Evolutionary conservation across 1,284 basidiomycete species (phyloP).

Genomic region (Cryptococcus sp.): DNA sequence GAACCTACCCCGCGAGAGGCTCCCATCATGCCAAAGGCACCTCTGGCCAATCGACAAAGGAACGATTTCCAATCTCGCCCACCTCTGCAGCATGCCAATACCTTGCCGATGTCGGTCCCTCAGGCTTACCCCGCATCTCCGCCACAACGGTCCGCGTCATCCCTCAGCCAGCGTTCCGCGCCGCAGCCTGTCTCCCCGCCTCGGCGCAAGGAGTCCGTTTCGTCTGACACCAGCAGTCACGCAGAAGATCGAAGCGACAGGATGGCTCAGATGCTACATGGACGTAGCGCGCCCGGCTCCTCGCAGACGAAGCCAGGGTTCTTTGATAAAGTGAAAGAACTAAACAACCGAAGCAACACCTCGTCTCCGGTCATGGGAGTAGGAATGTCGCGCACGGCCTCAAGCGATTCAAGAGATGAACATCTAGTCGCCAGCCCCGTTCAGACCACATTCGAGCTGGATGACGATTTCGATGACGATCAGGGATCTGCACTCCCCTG

Average conservation of each 20-base stretch:
- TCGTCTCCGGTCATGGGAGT: conserved; percentile 15
- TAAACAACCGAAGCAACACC: conserved; percentile 27
- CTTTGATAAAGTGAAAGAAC: conserved; percentile 59
- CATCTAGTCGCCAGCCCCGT: conserved; percentile 23
- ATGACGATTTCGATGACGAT: conserved; percentile 31
- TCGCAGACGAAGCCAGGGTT: conserved; percentile 39
- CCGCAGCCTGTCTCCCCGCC: conserved; percentile 4
- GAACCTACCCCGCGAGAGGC: conserved; percentile 10
- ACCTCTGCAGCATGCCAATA: background rate
- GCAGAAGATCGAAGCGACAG: conserved; percentile 14
- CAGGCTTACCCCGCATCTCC: conserved; percentile 12
- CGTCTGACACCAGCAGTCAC: conserved; percentile 15
- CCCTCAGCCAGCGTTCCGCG: conserved; percentile 19
- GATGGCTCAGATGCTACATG: conserved; percentile 21
- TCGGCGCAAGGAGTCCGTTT: conserved; percentile 22
- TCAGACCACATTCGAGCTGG: conserved; percentile 18
- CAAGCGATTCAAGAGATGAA: conserved; percentile 6
- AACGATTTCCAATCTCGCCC: background rate
- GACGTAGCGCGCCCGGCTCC: conserved; percentile 12
- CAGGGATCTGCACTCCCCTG: conserved; percentile 44
- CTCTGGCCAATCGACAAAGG: conserved; percentile 7
- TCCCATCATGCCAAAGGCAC: conserved; percentile 10
- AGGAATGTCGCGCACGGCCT: conserved; percentile 15
- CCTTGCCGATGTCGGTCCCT: background rate
- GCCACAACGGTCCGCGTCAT: conserved; percentile 26